A percentile compares a stretch with the other conserved stretches of the same genome.
Evolutionary conservation across 805 yeast genomes (phyloP).

Genomic region (Kodamaea fukazawae): DNA sequence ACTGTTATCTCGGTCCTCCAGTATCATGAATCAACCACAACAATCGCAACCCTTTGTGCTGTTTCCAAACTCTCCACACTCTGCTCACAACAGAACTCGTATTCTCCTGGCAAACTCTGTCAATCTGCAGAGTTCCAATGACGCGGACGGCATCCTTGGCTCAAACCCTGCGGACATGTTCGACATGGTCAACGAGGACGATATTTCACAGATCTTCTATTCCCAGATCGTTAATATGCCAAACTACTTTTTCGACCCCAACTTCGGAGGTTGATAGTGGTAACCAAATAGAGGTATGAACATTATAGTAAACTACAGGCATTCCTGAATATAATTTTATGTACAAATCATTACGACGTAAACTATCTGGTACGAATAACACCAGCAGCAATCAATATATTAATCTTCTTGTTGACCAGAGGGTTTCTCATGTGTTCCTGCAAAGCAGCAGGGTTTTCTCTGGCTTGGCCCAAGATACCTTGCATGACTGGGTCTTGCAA

Average conservation of each 20-base stretch:
- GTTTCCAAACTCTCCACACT: not conserved
- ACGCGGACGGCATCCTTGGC: not conserved
- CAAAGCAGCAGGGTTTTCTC: constrained; percentile 91
- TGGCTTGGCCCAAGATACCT: constrained; percentile 89
- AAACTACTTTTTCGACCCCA: constrained; percentile 35
- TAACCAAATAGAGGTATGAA: constrained; percentile 9
- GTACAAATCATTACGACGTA: constrained; percentile 5
- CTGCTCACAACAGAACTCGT: not conserved
- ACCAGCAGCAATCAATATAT: constrained; percentile 92
- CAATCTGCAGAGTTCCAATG: constrained; percentile 3
- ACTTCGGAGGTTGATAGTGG: constrained; percentile 20
- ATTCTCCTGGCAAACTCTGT: not conserved
- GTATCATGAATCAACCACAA: not conserved
- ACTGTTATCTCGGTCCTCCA: not conserved
- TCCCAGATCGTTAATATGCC: constrained; percentile 32
- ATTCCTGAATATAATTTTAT: no score
- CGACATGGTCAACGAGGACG: constrained; percentile 24
- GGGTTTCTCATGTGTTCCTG: constrained; percentile 98
- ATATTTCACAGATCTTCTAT: constrained; percentile 17
- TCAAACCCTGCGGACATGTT: constrained; percentile 4
- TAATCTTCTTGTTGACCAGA: constrained; percentile 81
- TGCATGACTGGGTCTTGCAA: constrained; percentile 96
- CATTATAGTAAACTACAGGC: not conserved
- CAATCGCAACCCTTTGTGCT: not conserved
- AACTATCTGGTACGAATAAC: constrained; percentile 79